Evolutionary conservation across 345 rosid genomes (phyloP).

Genomic region (Barbarea vulgaris): DNA sequence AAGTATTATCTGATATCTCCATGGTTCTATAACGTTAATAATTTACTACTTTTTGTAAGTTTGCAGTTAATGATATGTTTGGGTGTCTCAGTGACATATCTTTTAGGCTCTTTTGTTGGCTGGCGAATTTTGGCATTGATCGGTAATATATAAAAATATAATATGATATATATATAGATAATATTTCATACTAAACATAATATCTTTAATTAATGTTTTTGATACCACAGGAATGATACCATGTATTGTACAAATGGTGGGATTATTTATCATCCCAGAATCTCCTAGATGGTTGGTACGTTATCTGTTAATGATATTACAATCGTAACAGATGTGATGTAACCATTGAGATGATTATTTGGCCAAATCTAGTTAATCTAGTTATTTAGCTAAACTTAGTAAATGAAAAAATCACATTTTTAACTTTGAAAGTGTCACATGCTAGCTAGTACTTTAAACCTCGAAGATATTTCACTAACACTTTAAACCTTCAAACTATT

Average conservation of each 20-base stretch:
- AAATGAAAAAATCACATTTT: too few species aligned
- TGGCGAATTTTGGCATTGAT: conserved; percentile 71
- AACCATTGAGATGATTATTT: background rate
- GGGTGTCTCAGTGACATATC: conserved; percentile 70
- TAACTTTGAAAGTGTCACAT: too few species aligned
- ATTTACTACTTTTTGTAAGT: conserved; percentile 16
- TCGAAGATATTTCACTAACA: too few species aligned
- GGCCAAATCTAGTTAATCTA: background rate
- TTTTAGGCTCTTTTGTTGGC: conserved; percentile 64
- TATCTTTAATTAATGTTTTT: background rate
- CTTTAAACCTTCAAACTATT: too few species aligned
- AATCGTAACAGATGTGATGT: background rate
- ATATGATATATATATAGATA: background rate
- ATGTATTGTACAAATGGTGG: conserved; percentile 31
- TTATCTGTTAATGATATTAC: background rate
- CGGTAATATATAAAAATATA: conserved; percentile 45
- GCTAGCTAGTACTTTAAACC: too few species aligned
- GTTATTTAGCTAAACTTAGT: background rate
- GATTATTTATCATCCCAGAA: conserved; percentile 36
- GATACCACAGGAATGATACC: conserved; percentile 25
- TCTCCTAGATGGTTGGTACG: conserved; percentile 44
- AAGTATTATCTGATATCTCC: background rate
- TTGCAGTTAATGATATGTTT: conserved; percentile 78
- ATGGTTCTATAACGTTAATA: background rate
- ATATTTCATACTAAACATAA: background rate